Conservation (phyloP, 202 grass and related monocot species). For the Digitaria exilis region DNA sequence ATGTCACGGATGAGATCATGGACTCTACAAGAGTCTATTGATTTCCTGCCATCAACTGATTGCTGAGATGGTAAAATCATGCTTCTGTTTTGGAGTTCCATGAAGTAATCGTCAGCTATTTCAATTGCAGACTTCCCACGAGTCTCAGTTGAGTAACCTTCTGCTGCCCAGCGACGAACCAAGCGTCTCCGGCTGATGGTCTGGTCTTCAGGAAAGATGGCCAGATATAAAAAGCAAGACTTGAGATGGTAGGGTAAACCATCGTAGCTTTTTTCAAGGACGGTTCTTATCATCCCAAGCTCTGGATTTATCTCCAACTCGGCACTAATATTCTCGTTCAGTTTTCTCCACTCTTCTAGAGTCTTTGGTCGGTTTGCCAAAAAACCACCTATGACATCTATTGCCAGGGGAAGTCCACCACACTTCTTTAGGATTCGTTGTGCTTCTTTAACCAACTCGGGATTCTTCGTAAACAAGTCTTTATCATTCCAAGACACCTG, state of each 20-base stretch:
- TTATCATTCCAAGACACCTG: neutral
- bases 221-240: slow-evolving; percentile 37
- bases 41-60: neutral
- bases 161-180: slow-evolving; percentile 37
- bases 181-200: slow-evolving; percentile 11
- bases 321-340: slow-evolving; percentile 6
- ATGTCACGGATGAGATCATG: slow-evolving; percentile 49
- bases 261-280: slow-evolving; percentile 34
- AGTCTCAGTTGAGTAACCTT: slow-evolving; percentile 20
- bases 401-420: slow-evolving; percentile 24
- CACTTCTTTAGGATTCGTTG: slow-evolving; percentile 34
- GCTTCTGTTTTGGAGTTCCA: slow-evolving; percentile 22
- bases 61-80: slow-evolving; percentile 9
- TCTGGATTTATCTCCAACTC: slow-evolving; percentile 28
- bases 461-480: slow-evolving; percentile 3
- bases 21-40: slow-evolving; percentile 1
- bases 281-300: slow-evolving; percentile 8
- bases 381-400: slow-evolving; percentile 25
- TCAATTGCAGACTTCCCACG: neutral
- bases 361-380: slow-evolving; percentile 29
- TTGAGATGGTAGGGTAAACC: slow-evolving; percentile 35
- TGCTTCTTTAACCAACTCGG: slow-evolving; percentile 4
- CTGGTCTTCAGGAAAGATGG: slow-evolving; percentile 22
- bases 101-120: slow-evolving; percentile 17
- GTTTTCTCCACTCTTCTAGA: neutral